phyloP scores from a whole-genome alignment of 169 alveolate species.

The Condylostoma magnum region DNA sequence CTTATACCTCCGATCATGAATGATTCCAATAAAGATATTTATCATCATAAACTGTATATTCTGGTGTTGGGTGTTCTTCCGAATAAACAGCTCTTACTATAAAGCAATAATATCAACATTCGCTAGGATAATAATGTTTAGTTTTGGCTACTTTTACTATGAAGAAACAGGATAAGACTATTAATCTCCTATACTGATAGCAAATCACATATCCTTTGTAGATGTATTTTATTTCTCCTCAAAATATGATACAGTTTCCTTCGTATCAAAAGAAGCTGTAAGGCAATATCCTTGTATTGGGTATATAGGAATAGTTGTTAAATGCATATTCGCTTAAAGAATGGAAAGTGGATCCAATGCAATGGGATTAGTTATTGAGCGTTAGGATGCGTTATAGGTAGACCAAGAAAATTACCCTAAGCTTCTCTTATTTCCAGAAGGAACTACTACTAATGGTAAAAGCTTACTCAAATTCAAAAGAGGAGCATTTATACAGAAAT shows the following conservation, averaged over 20 bases:
- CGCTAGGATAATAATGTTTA: too few relatives aligned
- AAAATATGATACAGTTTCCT: conserved; percentile 1
- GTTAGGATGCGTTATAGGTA: conserved; percentile 44
- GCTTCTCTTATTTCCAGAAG: conserved; percentile 79
- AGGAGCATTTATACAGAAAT: conserved; percentile 74
- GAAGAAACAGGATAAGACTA: too few relatives aligned
- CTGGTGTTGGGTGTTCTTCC: too few relatives aligned
- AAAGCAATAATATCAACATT: too few relatives aligned
- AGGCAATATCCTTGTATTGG: conserved; percentile 41
- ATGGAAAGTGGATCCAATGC: conserved; percentile 32
- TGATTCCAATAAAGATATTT: too few relatives aligned
- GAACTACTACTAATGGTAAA: conserved; percentile 77
- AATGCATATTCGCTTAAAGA: conserved; percentile 44
- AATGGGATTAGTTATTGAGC: conserved; percentile 30
- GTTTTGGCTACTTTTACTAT: too few relatives aligned
- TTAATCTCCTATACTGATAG: not conserved
- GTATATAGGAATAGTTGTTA: conserved; percentile 35
- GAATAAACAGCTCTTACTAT: too few relatives aligned
- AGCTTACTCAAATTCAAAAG: conserved; percentile 60
- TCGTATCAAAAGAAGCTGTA: conserved; percentile 42
- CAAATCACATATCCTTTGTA: conserved; percentile 22
- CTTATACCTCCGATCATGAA: too few relatives aligned
- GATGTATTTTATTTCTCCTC: conserved; percentile 17
- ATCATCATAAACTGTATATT: too few relatives aligned
- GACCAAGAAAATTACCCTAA: conserved; percentile 33